Evolutionary conservation across 2,329 filamentous ascomycete species (phyloP).

Genomic region (Cercospora zeae-maydis): DNA sequence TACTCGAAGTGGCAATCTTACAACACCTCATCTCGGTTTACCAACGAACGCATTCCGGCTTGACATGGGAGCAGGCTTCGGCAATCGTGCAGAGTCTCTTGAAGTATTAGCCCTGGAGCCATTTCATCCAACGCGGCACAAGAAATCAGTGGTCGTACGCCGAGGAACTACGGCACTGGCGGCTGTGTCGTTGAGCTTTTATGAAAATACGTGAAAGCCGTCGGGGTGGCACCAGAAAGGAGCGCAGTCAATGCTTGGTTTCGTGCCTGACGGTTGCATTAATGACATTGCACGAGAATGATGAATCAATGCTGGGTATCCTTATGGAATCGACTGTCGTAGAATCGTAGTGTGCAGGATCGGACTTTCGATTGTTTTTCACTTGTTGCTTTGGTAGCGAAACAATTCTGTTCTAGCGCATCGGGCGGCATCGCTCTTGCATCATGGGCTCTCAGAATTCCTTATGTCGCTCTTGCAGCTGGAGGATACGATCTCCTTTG

Average conservation of each 20-base stretch:
- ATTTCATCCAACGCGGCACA: not conserved
- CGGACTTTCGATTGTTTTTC: not conserved
- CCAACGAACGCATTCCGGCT: not conserved
- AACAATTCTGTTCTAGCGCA: not conserved
- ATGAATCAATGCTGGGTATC: not conserved
- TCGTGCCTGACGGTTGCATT: not conserved
- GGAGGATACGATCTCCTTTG: not conserved
- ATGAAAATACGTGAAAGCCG: not conserved
- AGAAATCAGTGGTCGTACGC: no score
- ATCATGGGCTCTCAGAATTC: not conserved
- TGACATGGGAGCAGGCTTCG: not conserved
- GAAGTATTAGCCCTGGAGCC: not conserved
- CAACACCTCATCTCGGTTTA: not conserved
- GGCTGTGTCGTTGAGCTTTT: not conserved
- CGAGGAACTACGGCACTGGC: not conserved
- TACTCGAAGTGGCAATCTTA: not conserved
- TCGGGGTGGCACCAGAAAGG: not conserved
- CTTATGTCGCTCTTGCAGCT: not conserved
- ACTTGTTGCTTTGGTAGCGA: not conserved
- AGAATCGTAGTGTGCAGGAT: not conserved
- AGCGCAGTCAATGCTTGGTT: not conserved
- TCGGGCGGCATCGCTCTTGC: not conserved
- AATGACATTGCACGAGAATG: not conserved
- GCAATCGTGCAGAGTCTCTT: not conserved
- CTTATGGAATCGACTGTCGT: not conserved